Base-by-base conservation (phyloP, 164 flowering plant species). In the Platanus orientalis region DNA sequence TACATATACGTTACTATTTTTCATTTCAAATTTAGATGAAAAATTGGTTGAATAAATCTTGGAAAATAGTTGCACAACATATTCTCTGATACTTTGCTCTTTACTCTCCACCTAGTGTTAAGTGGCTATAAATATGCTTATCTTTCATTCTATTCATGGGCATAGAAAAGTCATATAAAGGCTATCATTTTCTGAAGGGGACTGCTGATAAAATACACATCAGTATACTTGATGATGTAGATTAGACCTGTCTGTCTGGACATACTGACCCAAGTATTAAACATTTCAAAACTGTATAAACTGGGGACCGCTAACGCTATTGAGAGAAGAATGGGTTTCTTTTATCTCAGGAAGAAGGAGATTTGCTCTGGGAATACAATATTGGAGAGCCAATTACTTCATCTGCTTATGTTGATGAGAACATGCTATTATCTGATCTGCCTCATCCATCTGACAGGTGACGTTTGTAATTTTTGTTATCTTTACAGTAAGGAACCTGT, bases 391-490 rank as follows among this genome's bases (percentile, higher is more conserved):
- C 98, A 54, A 87, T 94, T 30, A 89, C 93, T 59, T 76, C 98
- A 28, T 86, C 97, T 49, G 85, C 93, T 40, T 94, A 83, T 72
- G 75, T 89, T 19, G 97, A 94, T 73, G 97, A 91, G 69, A 64
- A 80, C 65, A 61, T 84, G 60, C 79, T 68, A 58, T 60, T 86
- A 36, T 79, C 79, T 47, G 77, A 78, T 66, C 40, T 75, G 28
- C 69, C 77, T n/a, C 49, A 23, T 60, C 58, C 59, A 19, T 55
- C 84, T 7, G 83, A 87, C 70, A 90, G 96, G 97, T 86, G 72
- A 40, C 52, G 36, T 10, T 51, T n/a, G 47, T 26, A 6, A 57
- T 23, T 20, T 24, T 1, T 25, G 21, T 36, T n/a, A 23, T 62
- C 58, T 55, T 27, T 26, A 57, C 2, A 21, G 29, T 17, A 9